A percentile compares a stretch with the other conserved stretches of the same genome.
Conservation (phyloP, 2,329 filamentous ascomycete genomes). For the Cordyceps militaris region DNA sequence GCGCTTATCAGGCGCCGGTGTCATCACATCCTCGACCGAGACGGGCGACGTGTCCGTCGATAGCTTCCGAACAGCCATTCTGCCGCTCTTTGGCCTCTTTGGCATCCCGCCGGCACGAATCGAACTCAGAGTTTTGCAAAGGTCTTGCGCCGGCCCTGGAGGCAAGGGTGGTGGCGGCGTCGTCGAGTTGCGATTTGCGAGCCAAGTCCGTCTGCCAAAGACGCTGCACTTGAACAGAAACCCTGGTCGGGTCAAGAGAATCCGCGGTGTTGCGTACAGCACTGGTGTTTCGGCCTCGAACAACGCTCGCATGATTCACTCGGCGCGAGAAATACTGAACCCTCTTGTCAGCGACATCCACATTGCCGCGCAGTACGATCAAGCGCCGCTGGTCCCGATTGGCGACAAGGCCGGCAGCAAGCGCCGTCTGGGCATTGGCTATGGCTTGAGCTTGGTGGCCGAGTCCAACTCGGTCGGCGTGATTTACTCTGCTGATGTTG, state of each 20-base stretch:
- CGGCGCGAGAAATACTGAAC: constrained; percentile 81
- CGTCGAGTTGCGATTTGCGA: constrained; percentile 89
- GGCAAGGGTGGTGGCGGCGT: constrained; percentile 80
- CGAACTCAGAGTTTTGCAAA: constrained; percentile 72
- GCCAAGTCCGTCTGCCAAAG: constrained; percentile 88
- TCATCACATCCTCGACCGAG: constrained; percentile 82
- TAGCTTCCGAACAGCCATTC: constrained; percentile 83
- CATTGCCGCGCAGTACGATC: constrained; percentile 73
- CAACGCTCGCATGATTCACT: constrained; percentile 91
- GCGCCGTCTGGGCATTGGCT: constrained; percentile 75
- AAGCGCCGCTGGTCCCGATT: constrained; percentile 49
- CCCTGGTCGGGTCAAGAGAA: constrained; percentile 76
- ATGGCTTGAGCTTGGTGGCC: constrained; percentile 83
- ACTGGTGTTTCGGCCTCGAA: constrained; percentile 88
- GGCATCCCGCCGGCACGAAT: constrained; percentile 75
- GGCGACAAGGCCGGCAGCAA: constrained; percentile 49
- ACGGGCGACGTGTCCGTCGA: constrained; percentile 85
- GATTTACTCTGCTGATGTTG: constrained; percentile 80
- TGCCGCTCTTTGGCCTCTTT: constrained; percentile 85
- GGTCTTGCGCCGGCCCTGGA: constrained; percentile 69
- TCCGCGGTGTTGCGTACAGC: constrained; percentile 89
- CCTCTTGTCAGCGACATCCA: constrained; percentile 82
- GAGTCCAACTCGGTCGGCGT: constrained; percentile 79
- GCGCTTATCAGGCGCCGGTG: constrained; percentile 80
- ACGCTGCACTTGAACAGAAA: constrained; percentile 81